Evolutionary conservation across 2,329 filamentous ascomycete genomes (phyloP), one percentile per base, ranked within the genome.

Genomic region (Pseudocercospora musae): DNA sequence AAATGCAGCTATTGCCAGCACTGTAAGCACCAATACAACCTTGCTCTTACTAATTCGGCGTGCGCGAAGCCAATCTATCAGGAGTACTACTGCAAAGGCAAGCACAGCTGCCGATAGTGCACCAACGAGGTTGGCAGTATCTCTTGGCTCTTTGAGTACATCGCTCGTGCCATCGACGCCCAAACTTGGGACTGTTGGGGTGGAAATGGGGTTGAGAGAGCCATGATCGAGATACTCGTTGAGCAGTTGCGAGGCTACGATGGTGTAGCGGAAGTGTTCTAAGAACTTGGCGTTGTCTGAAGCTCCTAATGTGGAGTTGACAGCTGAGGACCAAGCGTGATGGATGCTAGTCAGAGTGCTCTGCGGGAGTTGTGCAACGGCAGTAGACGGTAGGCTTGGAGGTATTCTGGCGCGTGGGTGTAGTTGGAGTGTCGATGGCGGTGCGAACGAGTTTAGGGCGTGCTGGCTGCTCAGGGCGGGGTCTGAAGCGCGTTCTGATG

Each of bases 251-350:
- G 93, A 97, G 56, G 92, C 92, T 72, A 97, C 90, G 67, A 97
- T 91, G 21, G 91, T 89, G 78, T 97, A 97, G 66, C 93, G 90
- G 72, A 97, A 97, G 73, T 92, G 90, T 77, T 97, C 93, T 62
- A 96, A 83, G 72, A 97, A 96, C 68, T 88, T 88, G 69, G 89
- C 84, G 73, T 93, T 96, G 70, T 96, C 92, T 69, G 85, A 87
- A 67, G 88, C 84, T 59, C 90, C 88, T 66, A 96, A 84, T 64
- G 86, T 85, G 44, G 88, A 87, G 67, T 89, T 89, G 62, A 93
- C 84, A 9, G 85, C 89, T 70, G 82, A 79, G 68, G 81, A 78
- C 75, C 79, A 82, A 57, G 79, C 73, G 70, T 80, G 73, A 64
- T 81, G 81, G 46, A 82, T 62, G 59, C 73, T 78, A 27, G 74